These are phyloP conservation scores for Ascochyta clinopodiicola DNA, from an alignment of 2,329 filamentous ascomycete species.

Conservation along the genomic window DNA sequence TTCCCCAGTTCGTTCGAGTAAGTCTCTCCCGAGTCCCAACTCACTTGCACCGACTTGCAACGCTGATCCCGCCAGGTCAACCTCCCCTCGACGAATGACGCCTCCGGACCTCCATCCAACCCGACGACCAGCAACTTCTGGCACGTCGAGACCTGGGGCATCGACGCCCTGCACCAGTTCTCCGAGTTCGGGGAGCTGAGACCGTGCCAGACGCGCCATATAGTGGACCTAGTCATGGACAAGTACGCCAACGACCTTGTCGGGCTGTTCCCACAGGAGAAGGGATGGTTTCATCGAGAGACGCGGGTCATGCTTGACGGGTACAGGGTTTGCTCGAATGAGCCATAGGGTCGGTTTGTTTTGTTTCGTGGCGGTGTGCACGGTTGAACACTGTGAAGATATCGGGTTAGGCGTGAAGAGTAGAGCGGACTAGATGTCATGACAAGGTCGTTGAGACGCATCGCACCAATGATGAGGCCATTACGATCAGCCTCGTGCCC, in stretches of 20 bases:
- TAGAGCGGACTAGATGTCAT: no score
- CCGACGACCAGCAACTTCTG: background rate
- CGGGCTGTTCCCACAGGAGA: background rate
- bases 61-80: no score
- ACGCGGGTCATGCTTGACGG: background rate
- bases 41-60: no score
- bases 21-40: no score
- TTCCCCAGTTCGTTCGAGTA: slow-evolving; percentile 2
- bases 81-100: background rate
- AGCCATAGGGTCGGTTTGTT: background rate
- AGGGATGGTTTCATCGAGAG: background rate
- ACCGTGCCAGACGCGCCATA: background rate
- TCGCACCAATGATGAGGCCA: background rate
- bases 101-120: no score
- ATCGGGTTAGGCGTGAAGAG: no score
- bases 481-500: no score
- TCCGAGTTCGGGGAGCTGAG: background rate
- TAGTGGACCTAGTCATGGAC: background rate
- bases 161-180: background rate
- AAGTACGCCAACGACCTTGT: background rate
- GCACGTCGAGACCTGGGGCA: background rate
- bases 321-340: background rate
- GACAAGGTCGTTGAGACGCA: no score
- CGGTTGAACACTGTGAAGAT: no score
- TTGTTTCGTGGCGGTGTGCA: no score